Evolutionary conservation across 768 basidiomycete genomes (phyloP), one percentile per base, ranked within the genome.

Genomic region (Collybiopsis luxurians): DNA sequence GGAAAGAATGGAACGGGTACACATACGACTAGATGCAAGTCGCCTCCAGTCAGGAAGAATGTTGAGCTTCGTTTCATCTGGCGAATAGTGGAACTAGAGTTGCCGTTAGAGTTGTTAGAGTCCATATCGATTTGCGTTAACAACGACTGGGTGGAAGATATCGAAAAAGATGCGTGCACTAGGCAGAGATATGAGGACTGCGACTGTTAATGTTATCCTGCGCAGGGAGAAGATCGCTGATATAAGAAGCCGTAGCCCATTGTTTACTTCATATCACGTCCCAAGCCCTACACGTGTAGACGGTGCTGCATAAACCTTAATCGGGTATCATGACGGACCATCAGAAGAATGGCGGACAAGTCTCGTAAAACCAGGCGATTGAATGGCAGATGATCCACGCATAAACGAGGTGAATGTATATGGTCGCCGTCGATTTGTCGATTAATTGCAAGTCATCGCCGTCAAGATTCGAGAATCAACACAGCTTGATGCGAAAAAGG

Each of bases 1-100:
- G 23, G 6, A 49, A 23, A 42, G 10, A 19, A 17, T 40, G 23
- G 24, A 49, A 39, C 44, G 47, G 15, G 57, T 66, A 26, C 50
- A 62, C 75, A 2, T 49, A 84, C 83, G 3, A 77, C 38, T 23
- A 84, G 67, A 6, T 76, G 73, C 0, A 84, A 59, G 48, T 83
- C 82, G 0, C 80, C 84, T 0, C 78, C 80, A 0, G 65, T 63
- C 0, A 85, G 52, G 53, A 54, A 43, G 23, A 54, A 54, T 3
- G 12, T 10, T 28, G 39, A 4, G 27, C 53, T 45, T 42, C 31
- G 39, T 40, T 44, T 54, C 39, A 54, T 31, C 23, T 54, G 53
- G 28, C 53, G 53, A 42, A 54, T 36, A 21, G 11, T 39, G 21
- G 31, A 34, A n/a, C 31, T 34, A 13, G 31, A 34, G 31, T 34